Evolutionary conservation across 805 yeast species (phyloP).

Genomic region (Saturnispora halmiae): DNA sequence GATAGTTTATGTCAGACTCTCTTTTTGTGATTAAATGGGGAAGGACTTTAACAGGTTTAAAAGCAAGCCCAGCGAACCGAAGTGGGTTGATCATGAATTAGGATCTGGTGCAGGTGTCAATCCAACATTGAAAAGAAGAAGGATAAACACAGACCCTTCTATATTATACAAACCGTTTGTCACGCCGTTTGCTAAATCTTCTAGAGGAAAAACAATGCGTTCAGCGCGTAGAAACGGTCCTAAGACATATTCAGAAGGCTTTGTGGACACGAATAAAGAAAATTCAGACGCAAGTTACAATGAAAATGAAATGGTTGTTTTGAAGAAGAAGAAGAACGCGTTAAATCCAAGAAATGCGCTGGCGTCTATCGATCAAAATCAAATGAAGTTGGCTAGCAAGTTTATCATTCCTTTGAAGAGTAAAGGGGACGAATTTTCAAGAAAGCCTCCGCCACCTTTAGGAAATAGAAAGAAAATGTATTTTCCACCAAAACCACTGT

Average conservation of each 20-base stretch:
- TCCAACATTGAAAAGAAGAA: constrained; percentile 45
- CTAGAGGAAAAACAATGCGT: constrained; percentile 14
- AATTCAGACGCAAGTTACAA: constrained; percentile 12
- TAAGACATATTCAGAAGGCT: constrained; percentile 32
- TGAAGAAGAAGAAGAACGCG: constrained; percentile 46
- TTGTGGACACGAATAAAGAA: constrained; percentile 25
- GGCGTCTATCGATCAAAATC: constrained; percentile 32
- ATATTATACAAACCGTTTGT: constrained; percentile 58
- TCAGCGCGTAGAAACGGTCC: constrained; percentile 30
- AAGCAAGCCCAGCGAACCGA: constrained; percentile 14
- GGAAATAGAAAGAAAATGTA: constrained; percentile 68
- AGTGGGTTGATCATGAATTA: constrained; percentile 30
- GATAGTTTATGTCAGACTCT: too few species aligned
- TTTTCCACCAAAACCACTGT: constrained; percentile 83
- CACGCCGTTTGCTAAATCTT: constrained; percentile 41
- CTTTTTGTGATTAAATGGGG: background rate
- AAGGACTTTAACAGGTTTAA: constrained; percentile 14
- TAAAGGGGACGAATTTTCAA: constrained; percentile 28
- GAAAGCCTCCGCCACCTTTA: constrained; percentile 70
- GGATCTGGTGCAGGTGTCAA: constrained; percentile 68
- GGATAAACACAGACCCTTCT: constrained; percentile 44
- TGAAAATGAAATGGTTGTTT: constrained; percentile 16
- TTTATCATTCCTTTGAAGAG: constrained; percentile 51
- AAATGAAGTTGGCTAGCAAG: constrained; percentile 35
- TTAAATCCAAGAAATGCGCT: constrained; percentile 46